Conservation (phyloP, 1,284 basidiomycete species). For the Fomitopsis schrenkii region DNA sequence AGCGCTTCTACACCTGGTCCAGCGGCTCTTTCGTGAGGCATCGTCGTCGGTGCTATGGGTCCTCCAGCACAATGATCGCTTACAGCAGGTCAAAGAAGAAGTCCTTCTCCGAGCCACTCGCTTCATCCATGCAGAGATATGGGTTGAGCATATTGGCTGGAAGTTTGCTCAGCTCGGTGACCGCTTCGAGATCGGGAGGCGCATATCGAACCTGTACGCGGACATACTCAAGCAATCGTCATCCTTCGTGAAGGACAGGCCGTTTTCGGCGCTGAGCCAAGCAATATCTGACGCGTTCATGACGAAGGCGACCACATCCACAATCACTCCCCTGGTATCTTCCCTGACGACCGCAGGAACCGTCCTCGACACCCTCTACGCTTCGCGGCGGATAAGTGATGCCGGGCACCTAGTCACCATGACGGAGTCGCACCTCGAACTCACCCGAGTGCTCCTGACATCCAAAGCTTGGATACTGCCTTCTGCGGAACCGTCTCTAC, state of each 20-base stretch:
- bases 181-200: conserved; percentile 74
- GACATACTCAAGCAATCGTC: conserved; percentile 64
- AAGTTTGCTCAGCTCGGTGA: conserved; percentile 75
- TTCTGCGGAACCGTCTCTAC: conserved; percentile 49
- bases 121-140: conserved; percentile 82
- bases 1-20: conserved; percentile 72
- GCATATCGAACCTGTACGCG: conserved; percentile 62
- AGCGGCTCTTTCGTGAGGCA: conserved; percentile 72
- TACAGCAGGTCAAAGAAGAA: conserved; percentile 74
- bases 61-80: conserved; percentile 49
- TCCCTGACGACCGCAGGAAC: conserved; percentile 60
- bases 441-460: conserved; percentile 59
- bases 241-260: conserved; percentile 44
- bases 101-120: conserved; percentile 73
- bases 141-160: conserved; percentile 83
- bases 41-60: conserved; percentile 51
- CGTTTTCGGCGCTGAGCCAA: conserved; percentile 56
- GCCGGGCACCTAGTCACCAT: conserved; percentile 64
- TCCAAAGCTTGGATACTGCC: conserved; percentile 48
- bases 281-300: conserved; percentile 65
- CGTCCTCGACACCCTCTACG: conserved; percentile 55
- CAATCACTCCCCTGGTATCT: conserved; percentile 72
- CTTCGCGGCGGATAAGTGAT: conserved; percentile 64
- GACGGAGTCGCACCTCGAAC: conserved; percentile 59
- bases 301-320: conserved; percentile 66